These are phyloP conservation scores for Zygosaccharomyces pseudobailii DNA, from an alignment of 1,139 yeast species.

Conservation along the genomic window DNA sequence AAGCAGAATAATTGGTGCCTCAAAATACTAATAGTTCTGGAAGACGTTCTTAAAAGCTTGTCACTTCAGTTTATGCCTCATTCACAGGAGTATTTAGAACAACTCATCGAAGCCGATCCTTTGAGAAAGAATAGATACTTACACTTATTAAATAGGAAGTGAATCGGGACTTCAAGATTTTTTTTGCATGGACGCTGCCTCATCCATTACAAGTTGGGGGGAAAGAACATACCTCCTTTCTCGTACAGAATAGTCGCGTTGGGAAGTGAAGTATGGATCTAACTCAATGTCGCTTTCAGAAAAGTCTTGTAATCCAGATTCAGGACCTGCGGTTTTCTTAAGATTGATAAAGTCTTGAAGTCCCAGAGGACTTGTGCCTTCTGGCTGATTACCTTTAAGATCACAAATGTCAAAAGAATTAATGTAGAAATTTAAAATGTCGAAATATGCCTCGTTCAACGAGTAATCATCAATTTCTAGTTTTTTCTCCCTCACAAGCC, in stretches of 20 bases:
- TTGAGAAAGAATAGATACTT: constrained; percentile 58
- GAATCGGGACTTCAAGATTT: background rate
- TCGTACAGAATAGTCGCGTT: constrained; percentile 31
- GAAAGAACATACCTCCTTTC: constrained; percentile 53
- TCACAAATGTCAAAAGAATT: constrained; percentile 44
- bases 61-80: constrained; percentile 15
- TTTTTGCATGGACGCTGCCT: constrained; percentile 25
- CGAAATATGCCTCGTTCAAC: constrained; percentile 58
- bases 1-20: constrained; percentile 66
- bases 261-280: constrained; percentile 32
- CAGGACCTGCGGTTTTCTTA: constrained; percentile 45
- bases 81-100: constrained; percentile 36
- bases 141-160: constrained; percentile 29
- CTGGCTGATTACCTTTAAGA: constrained; percentile 30
- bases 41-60: constrained; percentile 34
- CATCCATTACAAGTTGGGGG: constrained; percentile 41
- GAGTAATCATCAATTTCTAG: constrained; percentile 48
- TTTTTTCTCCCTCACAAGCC: constrained; percentile 31
- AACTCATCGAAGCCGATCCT: constrained; percentile 60
- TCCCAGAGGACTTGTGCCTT: constrained; percentile 16
- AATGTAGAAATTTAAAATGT: constrained; percentile 57
- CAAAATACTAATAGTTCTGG: constrained; percentile 47
- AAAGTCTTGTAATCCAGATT: constrained; percentile 40
- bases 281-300: constrained; percentile 17
- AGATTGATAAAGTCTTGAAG: constrained; percentile 46